A percentile compares a stretch with the other conserved stretches of the same genome.
These are phyloP conservation scores for Calonectria pseudoreteaudii DNA, from an alignment of 2,329 filamentous ascomycete genomes.

Conservation along the genomic window DNA sequence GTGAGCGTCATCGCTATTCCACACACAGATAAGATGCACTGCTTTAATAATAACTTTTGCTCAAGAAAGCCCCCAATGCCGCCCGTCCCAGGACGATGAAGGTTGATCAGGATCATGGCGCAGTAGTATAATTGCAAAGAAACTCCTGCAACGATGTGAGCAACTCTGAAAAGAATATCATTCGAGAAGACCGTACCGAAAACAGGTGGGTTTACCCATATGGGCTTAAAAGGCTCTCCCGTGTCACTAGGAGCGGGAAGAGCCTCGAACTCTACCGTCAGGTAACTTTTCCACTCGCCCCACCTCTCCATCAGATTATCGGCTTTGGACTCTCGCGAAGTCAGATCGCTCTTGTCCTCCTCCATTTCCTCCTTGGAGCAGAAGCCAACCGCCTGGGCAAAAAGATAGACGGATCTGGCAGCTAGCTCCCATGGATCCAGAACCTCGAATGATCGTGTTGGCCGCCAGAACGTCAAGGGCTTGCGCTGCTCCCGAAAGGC, in stretches of 20 bases:
- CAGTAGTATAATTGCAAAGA: conserved; percentile 65
- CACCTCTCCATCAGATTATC: conserved; percentile 41
- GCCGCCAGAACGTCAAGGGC: conserved; percentile 67
- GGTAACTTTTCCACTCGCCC: conserved; percentile 42
- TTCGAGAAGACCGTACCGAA: conserved; percentile 42
- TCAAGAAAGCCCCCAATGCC: conserved; percentile 58
- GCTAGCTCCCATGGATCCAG: conserved; percentile 65
- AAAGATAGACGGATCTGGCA: conserved; percentile 62
- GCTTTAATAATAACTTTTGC: conserved; percentile 35
- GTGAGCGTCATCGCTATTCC: conserved; percentile 59
- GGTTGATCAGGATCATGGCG: conserved; percentile 60
- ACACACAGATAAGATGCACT: conserved; percentile 50
- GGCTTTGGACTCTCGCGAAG: not conserved
- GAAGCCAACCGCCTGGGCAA: conserved; percentile 68
- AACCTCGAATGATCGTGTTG: conserved; percentile 60
- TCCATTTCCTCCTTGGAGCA: conserved; percentile 41
- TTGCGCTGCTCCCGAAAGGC: conserved; percentile 68
- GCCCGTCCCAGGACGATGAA: conserved; percentile 32
- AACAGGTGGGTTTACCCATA: conserved; percentile 63
- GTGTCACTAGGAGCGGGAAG: conserved; percentile 47
- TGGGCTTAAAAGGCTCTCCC: conserved; percentile 51
- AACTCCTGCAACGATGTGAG: conserved; percentile 46
- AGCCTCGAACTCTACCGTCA: conserved; percentile 52
- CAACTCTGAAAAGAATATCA: conserved; percentile 35
- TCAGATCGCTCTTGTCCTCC: not conserved